Conservation (phyloP, 192 early-diverging fungal genomes). For the Kickxella alabastrina region DNA sequence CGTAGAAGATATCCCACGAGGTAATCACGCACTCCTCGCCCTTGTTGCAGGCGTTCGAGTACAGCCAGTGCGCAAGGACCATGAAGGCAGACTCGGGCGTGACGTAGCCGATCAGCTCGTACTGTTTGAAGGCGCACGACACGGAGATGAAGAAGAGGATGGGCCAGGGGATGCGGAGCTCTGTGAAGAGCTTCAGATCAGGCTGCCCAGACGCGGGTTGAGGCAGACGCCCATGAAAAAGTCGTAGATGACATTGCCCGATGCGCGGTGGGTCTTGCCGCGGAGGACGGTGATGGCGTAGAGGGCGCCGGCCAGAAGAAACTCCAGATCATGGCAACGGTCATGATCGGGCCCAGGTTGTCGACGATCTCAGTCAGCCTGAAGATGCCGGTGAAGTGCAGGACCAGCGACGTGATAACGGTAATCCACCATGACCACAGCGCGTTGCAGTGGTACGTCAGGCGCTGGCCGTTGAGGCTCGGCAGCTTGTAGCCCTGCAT, state of each 20-base stretch:
- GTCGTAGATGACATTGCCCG: slow-evolving; percentile 86
- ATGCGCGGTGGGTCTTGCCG: slow-evolving; percentile 66
- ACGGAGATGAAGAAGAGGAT: slow-evolving; percentile 67
- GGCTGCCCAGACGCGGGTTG: slow-evolving; percentile 80
- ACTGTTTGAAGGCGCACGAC: slow-evolving; percentile 77
- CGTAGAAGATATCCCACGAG: slow-evolving; percentile 79
- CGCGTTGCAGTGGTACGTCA: slow-evolving; percentile 87
- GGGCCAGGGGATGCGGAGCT: slow-evolving; percentile 90
- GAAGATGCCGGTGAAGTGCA: slow-evolving; percentile 69
- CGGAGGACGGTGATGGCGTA: slow-evolving; percentile 63
- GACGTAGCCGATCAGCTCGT: slow-evolving; percentile 65
- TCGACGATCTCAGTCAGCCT: slow-evolving; percentile 59
- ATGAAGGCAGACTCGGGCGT: slow-evolving; percentile 78
- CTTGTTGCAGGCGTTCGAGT: slow-evolving; percentile 78
- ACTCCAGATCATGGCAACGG: slow-evolving; percentile 65
- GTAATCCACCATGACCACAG: slow-evolving; percentile 61
- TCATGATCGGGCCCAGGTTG: slow-evolving; percentile 59
- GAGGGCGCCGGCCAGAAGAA: slow-evolving; percentile 56
- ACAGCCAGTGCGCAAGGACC: slow-evolving; percentile 73
- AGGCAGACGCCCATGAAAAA: slow-evolving; percentile 95
- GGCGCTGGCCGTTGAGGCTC: slow-evolving; percentile 63
- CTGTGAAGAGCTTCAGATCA: slow-evolving; percentile 95
- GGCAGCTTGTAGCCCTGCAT: slow-evolving; percentile 67
- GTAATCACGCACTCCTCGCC: slow-evolving; percentile 75
- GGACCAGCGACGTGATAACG: slow-evolving; percentile 50